Conservation (phyloP, 805 yeast genomes). For the Wickerhamomyces silvicola region DNA sequence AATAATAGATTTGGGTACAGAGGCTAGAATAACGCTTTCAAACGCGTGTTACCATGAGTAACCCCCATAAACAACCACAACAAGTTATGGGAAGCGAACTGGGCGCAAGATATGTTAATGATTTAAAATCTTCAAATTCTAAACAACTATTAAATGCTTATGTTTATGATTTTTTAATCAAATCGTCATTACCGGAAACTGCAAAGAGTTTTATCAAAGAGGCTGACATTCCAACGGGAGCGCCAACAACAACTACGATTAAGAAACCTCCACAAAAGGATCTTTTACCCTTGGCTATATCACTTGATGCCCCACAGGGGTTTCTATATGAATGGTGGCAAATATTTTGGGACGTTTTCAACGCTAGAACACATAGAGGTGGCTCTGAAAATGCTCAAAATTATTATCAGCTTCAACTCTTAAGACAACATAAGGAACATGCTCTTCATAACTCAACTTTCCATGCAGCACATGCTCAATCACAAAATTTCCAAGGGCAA, state of each 20-base stretch:
- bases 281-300: constrained; percentile 43
- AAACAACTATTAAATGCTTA: constrained; percentile 71
- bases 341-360: constrained; percentile 89
- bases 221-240: constrained; percentile 48
- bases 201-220: constrained; percentile 72
- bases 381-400: constrained; percentile 61
- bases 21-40: no score
- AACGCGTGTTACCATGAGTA: no score
- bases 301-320: constrained; percentile 82
- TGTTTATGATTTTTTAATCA: constrained; percentile 77
- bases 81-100: no score
- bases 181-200: constrained; percentile 63
- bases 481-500: constrained; percentile 24
- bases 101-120: constrained; percentile 20
- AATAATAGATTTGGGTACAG: no score
- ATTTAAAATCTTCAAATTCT: constrained; percentile 20
- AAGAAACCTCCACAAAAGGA: constrained; percentile 27
- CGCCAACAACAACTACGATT: constrained; percentile 12
- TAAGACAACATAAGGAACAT: constrained; percentile 56
- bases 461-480: constrained; percentile 40
- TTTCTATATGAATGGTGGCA: constrained; percentile 94
- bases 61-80: no score
- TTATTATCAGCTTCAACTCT: constrained; percentile 57
- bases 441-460: constrained; percentile 38
- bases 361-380: constrained; percentile 66